These are phyloP conservation scores for Tolypocladium tundrense DNA, from an alignment of 2,329 filamentous ascomycete species.

Conservation along the genomic window DNA sequence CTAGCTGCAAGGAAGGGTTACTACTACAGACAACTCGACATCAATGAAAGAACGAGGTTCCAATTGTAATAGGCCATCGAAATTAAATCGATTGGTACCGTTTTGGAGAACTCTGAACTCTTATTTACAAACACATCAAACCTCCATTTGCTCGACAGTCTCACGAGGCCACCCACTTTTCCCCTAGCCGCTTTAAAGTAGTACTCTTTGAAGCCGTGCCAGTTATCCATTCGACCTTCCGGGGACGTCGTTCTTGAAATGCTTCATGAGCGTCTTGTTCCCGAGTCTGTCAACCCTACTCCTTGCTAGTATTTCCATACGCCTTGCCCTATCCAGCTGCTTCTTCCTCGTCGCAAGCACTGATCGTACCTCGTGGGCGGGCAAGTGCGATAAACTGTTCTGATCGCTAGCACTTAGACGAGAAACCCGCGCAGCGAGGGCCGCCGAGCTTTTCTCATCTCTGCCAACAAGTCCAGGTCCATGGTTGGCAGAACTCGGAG, in stretches of 20 bases:
- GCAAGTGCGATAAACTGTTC: conserved; percentile 8
- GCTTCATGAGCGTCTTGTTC: conserved; percentile 8
- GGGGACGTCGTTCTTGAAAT: conserved; percentile 4
- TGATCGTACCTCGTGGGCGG: conserved; percentile 8
- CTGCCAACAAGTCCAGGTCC: background rate
- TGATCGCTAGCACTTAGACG: conserved; percentile 5
- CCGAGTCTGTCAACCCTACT: conserved; percentile 6
- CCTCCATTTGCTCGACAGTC: no score
- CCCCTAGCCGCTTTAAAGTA: no score
- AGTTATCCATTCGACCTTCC: background rate
- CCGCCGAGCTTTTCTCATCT: background rate
- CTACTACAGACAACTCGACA: no score
- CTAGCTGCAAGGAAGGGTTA: no score
- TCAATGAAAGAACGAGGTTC: no score
- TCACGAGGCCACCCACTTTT: no score
- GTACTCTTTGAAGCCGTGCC: background rate
- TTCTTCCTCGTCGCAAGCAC: conserved; percentile 6
- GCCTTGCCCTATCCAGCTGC: conserved; percentile 6
- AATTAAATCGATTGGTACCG: no score
- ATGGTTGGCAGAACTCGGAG: background rate
- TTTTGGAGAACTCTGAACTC: no score
- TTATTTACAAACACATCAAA: no score
- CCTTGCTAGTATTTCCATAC: conserved; percentile 6
- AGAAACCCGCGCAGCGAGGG: conserved; percentile 5
- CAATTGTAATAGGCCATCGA: no score